phyloP scores from a whole-genome alignment of 2,329 filamentous ascomycete species.

The Nannizzia gypsea region DNA sequence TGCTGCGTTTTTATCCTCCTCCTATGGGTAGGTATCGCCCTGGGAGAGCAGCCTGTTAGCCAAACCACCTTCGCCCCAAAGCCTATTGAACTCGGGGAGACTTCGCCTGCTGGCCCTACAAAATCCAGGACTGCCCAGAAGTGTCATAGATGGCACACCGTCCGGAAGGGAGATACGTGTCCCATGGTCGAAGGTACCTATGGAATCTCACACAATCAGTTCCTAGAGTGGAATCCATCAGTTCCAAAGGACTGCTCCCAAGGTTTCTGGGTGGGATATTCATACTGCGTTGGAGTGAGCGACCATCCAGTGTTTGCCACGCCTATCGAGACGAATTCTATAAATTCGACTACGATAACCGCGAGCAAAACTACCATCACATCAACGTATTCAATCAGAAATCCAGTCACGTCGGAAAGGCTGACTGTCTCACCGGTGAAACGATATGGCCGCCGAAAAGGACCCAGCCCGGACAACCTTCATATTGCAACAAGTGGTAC shows the following conservation, averaged over 20 bases:
- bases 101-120: neutral
- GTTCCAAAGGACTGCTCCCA: constrained; percentile 5
- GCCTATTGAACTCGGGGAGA: neutral
- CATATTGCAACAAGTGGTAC: constrained; percentile 10
- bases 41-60: neutral
- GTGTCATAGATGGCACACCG: constrained; percentile 6
- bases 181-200: neutral
- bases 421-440: constrained; percentile 7
- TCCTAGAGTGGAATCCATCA: constrained; percentile 8
- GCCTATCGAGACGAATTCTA: neutral
- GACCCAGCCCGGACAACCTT: constrained; percentile 9
- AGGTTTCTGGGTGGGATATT: constrained; percentile 8
- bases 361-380: neutral
- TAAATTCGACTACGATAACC: neutral
- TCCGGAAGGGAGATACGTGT: constrained; percentile 4
- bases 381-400: neutral
- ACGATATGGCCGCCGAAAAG: constrained; percentile 9
- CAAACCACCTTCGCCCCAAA: neutral
- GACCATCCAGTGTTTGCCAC: neutral
- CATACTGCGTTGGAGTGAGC: constrained; percentile 9
- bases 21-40: neutral
- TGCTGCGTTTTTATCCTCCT: neutral
- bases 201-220: constrained; percentile 4
- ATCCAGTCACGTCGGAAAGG: neutral
- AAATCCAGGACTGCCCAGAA: neutral